These are phyloP conservation scores for Flaveria ramosissima DNA, from an alignment of 129 eudicot species.

Conservation along the genomic window DNA sequence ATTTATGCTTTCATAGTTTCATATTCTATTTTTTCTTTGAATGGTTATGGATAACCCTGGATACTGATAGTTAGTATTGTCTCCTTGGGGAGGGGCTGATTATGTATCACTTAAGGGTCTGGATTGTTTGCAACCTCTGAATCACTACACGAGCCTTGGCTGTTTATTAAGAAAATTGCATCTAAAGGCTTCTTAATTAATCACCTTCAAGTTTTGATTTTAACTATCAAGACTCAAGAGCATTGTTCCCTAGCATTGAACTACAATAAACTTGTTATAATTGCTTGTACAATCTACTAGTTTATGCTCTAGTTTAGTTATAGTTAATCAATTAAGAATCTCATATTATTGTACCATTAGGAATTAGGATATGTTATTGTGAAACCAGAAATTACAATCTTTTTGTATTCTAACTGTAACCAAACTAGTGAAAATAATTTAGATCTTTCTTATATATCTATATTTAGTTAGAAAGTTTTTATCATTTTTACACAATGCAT, in stretches of 20 bases:
- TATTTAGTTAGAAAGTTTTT: no score
- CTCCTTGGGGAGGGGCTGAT: neutral
- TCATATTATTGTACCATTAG: no score
- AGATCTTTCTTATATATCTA: no score
- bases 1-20: neutral
- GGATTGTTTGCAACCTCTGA: conserved; percentile 2
- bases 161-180: conserved; percentile 6
- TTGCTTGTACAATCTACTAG: no score
- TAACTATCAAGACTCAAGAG: neutral
- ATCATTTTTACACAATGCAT: no score
- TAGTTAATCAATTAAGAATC: no score
- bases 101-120: neutral
- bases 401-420: no score
- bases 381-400: no score
- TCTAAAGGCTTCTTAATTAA: neutral
- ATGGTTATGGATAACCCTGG: neutral
- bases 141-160: neutral
- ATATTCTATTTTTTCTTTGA: neutral
- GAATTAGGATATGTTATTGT: no score
- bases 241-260: neutral
- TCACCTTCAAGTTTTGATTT: neutral
- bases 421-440: no score
- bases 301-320: no score
- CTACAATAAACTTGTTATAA: neutral
- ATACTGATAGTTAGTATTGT: neutral